Conservation (phyloP, 139 green algal genomes). For the Coccomyxa sp. region DNA sequence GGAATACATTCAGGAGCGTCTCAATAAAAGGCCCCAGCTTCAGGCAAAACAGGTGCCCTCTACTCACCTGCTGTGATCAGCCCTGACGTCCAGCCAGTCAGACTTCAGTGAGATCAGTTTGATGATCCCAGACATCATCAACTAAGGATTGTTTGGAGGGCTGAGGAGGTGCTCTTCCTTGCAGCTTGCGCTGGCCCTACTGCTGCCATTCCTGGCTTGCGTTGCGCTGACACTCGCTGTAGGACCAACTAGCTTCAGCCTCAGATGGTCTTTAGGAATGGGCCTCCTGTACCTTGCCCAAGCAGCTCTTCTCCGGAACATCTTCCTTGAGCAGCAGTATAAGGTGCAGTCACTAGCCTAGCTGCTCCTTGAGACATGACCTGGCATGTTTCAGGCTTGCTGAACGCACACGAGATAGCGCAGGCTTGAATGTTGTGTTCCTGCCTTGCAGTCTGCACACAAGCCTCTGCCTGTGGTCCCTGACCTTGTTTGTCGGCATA, state of each 20-base stretch:
- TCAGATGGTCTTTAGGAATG: conserved; percentile 26
- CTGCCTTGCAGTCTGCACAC: too few relatives aligned
- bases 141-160: too few relatives aligned
- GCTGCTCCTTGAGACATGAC: too few relatives aligned
- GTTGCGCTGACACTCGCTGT: not conserved
- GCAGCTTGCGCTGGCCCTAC: conserved; percentile 15
- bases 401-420: too few relatives aligned
- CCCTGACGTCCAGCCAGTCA: not conserved
- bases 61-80: not conserved
- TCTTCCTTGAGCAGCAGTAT: conserved; percentile 38
- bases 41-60: not conserved
- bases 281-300: conserved; percentile 20
- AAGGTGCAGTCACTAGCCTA: conserved; percentile 18
- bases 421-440: too few relatives aligned
- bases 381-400: too few relatives aligned
- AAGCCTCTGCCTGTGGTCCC: not conserved
- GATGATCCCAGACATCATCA: too few relatives aligned
- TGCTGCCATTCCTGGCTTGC: conserved; percentile 5
- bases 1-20: not conserved
- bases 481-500: not conserved
- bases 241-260: conserved; percentile 16
- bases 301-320: conserved; percentile 18
- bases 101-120: too few relatives aligned
- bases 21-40: not conserved
- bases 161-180: not conserved